phyloP scores from a whole-genome alignment of 148 eudicot species.

The Rhododendron kiyosumense region DNA sequence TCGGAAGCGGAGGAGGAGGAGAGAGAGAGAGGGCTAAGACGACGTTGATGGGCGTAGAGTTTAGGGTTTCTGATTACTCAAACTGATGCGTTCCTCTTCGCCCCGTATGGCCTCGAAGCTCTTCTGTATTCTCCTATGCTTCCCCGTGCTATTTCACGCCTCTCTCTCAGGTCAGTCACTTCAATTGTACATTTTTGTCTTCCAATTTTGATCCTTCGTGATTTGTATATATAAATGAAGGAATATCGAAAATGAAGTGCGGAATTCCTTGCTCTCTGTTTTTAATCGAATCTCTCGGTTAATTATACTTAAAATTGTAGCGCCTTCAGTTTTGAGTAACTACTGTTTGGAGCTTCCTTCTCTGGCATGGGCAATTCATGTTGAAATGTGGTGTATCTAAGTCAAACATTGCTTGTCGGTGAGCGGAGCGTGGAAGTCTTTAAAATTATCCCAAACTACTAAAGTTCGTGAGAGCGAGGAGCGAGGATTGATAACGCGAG shows the following conservation, averaged over 20 bases:
- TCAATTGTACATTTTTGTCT: background rate
- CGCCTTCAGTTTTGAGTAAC: background rate
- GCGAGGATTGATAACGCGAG: too few relatives aligned
- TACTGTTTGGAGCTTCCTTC: background rate
- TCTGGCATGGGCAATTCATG: background rate
- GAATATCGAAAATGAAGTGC: background rate
- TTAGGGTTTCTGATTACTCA: slow-evolving; percentile 3
- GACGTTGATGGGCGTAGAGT: slow-evolving; percentile 12
- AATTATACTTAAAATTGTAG: background rate
- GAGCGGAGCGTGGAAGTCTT: background rate
- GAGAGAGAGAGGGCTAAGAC: background rate
- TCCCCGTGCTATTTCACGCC: slow-evolving; percentile 26
- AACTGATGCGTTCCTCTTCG: slow-evolving; percentile 9
- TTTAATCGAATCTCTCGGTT: background rate
- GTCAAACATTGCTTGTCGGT: background rate
- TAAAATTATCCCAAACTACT: too few relatives aligned
- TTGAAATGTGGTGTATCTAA: background rate
- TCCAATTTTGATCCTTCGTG: background rate
- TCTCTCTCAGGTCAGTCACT: slow-evolving; percentile 42
- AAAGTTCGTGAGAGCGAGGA: background rate
- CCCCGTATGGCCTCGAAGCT: slow-evolving; percentile 37
- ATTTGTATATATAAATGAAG: background rate
- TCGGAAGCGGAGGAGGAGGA: too few relatives aligned
- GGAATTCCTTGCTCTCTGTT: background rate
- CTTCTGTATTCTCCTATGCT: slow-evolving; percentile 28